Evolutionary conservation across 371 early-diverging fungal genomes (phyloP).

Genomic region (Dichotomocladium elegans): DNA sequence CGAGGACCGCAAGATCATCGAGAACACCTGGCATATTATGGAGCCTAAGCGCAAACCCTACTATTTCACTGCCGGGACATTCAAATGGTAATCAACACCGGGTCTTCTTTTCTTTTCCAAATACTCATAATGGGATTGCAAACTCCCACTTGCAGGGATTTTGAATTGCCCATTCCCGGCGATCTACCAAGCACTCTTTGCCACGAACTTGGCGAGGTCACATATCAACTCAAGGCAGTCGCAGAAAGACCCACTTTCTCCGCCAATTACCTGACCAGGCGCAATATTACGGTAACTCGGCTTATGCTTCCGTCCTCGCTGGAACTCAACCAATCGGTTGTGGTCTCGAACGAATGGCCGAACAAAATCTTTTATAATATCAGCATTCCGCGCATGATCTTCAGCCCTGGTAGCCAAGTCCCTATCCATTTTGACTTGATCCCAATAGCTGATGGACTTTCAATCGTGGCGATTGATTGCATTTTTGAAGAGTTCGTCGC

Average conservation of each 20-base stretch:
- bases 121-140: background rate
- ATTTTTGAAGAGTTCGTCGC: slow-evolving; percentile 35
- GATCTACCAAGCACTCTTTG: slow-evolving; percentile 40
- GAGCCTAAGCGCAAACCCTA: slow-evolving; percentile 28
- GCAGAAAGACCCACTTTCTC: slow-evolving; percentile 43
- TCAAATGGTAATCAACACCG: slow-evolving; percentile 34
- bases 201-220: slow-evolving; percentile 30
- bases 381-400: slow-evolving; percentile 36
- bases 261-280: slow-evolving; percentile 25
- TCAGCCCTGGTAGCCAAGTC: slow-evolving; percentile 21
- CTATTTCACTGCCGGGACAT: slow-evolving; percentile 29
- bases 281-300: slow-evolving; percentile 23
- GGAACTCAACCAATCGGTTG: slow-evolving; percentile 32
- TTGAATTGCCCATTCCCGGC: slow-evolving; percentile 47
- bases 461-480: slow-evolving; percentile 21
- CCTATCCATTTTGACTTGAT: slow-evolving; percentile 35
- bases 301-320: slow-evolving; percentile 26
- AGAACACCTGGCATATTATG: slow-evolving; percentile 42
- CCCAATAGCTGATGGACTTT: slow-evolving; percentile 28
- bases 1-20: slow-evolving; percentile 34
- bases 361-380: slow-evolving; percentile 42
- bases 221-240: slow-evolving; percentile 33
- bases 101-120: background rate
- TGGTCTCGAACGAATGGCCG: slow-evolving; percentile 36
- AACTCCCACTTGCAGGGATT: slow-evolving; percentile 26